Conservation (phyloP, 2,329 filamentous ascomycete genomes). For the Neopestalotiopsis rosae region DNA sequence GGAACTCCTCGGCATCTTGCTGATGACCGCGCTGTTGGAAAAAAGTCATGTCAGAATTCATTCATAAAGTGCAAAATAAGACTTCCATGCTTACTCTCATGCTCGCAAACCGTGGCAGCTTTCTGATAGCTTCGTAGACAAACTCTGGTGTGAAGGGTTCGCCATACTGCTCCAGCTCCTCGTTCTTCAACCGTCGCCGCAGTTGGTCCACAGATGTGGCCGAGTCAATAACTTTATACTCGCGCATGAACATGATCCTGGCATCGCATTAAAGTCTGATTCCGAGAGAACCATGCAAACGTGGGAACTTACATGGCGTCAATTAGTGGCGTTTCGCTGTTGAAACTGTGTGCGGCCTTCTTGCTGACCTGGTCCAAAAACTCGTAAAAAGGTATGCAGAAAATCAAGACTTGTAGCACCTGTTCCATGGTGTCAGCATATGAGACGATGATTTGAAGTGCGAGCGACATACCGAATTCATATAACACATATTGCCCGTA, state of each 20-base stretch:
- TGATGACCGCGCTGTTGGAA: slow-evolving; percentile 80
- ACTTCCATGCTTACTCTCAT: slow-evolving; percentile 73
- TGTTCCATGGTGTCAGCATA: slow-evolving; percentile 44
- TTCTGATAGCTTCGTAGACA: slow-evolving; percentile 90
- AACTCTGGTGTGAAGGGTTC: slow-evolving; percentile 93
- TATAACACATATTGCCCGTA: slow-evolving; percentile 99
- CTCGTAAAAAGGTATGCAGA: slow-evolving; percentile 91
- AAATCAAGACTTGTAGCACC: slow-evolving; percentile 95
- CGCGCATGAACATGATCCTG: slow-evolving; percentile 94
- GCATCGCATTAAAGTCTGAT: neutral
- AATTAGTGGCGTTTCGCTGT: slow-evolving; percentile 90
- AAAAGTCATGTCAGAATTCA: slow-evolving; percentile 30
- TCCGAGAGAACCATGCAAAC: neutral
- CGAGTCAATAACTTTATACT: slow-evolving; percentile 87
- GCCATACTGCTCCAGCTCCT: slow-evolving; percentile 87
- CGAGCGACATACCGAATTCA: slow-evolving; percentile 86
- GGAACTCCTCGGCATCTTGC: slow-evolving; percentile 96
- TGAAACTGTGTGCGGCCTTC: slow-evolving; percentile 87
- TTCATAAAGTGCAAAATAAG: neutral
- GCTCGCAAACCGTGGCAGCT: slow-evolving; percentile 84
- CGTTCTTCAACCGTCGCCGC: slow-evolving; percentile 74
- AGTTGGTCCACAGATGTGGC: slow-evolving; percentile 76
- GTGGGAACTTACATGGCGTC: slow-evolving; percentile 83
- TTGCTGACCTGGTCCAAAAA: slow-evolving; percentile 89
- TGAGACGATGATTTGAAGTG: neutral